phyloP scores from a whole-genome alignment of 306 rosid genomes.

The Nissolia schottii region DNA sequence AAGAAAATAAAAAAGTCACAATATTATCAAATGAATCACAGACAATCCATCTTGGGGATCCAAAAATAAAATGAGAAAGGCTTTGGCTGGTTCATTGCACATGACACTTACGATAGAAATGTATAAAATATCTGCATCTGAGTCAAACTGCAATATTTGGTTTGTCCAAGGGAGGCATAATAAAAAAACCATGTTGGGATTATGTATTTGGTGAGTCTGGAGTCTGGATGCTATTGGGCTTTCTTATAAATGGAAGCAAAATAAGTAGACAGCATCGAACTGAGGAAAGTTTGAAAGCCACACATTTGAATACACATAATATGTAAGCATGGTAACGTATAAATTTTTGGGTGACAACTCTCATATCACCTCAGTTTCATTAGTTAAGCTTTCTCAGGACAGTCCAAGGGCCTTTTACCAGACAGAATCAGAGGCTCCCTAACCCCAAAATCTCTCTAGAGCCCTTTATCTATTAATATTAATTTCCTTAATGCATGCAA shows the following conservation, averaged over 20 bases:
- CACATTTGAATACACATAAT: background rate
- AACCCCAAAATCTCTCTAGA: background rate
- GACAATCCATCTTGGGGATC: background rate
- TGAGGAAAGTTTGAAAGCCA: background rate
- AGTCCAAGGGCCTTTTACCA: background rate
- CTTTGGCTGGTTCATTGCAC: background rate
- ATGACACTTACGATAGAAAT: background rate
- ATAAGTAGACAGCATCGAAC: background rate
- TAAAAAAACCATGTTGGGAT: background rate
- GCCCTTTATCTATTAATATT: no score
- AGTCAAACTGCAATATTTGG: background rate
- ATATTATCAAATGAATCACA: background rate
- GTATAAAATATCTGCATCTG: background rate
- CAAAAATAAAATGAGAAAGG: background rate
- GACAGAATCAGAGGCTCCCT: background rate
- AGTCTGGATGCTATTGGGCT: background rate
- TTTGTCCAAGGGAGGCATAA: background rate
- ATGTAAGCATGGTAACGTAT: background rate
- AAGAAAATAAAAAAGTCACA: background rate
- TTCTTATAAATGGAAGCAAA: background rate
- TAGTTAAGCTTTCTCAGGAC: background rate
- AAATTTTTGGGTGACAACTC: background rate
- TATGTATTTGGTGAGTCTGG: background rate
- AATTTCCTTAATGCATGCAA: no score
- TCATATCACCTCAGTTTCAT: background rate